These are phyloP conservation scores for Coffea eugenioides DNA, from an alignment of 257 asterid species.

Conservation along the genomic window DNA sequence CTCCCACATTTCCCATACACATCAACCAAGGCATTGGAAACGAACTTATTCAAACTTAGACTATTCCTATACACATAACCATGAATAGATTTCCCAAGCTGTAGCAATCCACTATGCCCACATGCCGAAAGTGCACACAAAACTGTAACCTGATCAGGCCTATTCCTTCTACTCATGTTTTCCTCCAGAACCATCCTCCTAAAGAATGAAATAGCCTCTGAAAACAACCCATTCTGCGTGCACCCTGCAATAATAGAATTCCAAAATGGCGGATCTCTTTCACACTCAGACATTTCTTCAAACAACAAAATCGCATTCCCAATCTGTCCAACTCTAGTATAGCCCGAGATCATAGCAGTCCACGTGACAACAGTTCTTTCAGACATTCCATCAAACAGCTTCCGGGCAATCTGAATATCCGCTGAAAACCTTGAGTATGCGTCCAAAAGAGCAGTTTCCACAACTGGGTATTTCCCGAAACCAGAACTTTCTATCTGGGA, in stretches of 20 bases:
- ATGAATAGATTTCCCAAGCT: conserved; percentile 71
- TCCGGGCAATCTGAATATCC: conserved; percentile 46
- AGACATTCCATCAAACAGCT: conserved; percentile 70
- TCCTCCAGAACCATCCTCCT: conserved; percentile 63
- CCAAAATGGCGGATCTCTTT: conserved; percentile 75
- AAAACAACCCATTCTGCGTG: conserved; percentile 67
- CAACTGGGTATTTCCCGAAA: conserved; percentile 47
- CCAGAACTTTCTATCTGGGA: conserved; percentile 62
- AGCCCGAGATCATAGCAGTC: conserved; percentile 87
- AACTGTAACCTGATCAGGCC: conserved; percentile 65
- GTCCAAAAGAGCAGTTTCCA: conserved; percentile 66
- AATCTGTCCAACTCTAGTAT: conserved; percentile 53
- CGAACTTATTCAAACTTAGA: conserved; percentile 37
- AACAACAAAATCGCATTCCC: conserved; percentile 62
- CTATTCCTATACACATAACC: conserved; percentile 46
- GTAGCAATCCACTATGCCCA: conserved; percentile 66
- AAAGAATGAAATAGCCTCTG: conserved; percentile 60
- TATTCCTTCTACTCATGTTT: conserved; percentile 26
- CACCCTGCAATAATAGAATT: conserved; percentile 74
- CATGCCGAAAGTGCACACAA: conserved; percentile 66
- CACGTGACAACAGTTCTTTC: conserved; percentile 62
- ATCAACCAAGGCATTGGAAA: conserved; percentile 61
- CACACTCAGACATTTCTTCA: conserved; percentile 51
- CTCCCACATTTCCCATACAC: conserved; percentile 90
- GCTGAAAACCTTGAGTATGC: conserved; percentile 49